Conservation (phyloP, 2,329 filamentous ascomycete genomes). For the Penicillium occitanis region DNA sequence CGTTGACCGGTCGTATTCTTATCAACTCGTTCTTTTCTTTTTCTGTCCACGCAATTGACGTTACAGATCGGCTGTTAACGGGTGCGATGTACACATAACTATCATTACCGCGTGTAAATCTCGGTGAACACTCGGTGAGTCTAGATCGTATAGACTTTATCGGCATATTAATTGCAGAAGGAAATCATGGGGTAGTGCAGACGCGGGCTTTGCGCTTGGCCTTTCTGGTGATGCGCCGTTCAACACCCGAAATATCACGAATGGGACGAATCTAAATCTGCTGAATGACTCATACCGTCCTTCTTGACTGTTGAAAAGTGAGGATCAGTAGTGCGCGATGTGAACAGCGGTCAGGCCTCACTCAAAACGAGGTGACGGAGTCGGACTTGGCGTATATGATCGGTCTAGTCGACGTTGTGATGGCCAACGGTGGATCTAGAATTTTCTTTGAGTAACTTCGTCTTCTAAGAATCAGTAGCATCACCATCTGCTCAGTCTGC, state of each 20-base stretch:
- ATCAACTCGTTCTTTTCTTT: background rate
- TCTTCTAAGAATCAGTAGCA: background rate
- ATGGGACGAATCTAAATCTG: background rate
- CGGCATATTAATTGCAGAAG: background rate
- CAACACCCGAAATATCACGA: background rate
- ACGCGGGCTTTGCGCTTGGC: background rate
- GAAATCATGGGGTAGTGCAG: slow-evolving; percentile 1
- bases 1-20: background rate
- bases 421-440: background rate
- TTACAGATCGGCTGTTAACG: background rate
- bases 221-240: background rate
- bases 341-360: background rate
- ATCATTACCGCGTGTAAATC: background rate
- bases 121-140: background rate
- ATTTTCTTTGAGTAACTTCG: background rate
- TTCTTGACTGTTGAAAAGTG: background rate
- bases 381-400: background rate
- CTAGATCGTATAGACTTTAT: slow-evolving; percentile 1
- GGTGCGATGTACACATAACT: background rate
- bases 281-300: background rate
- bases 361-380: background rate
- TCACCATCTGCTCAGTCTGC: background rate
- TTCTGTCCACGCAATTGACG: background rate
- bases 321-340: background rate
- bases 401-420: background rate